These are phyloP conservation scores for Chlorella sp. DNA, from an alignment of 139 green algal genomes.

Conservation along the genomic window DNA sequence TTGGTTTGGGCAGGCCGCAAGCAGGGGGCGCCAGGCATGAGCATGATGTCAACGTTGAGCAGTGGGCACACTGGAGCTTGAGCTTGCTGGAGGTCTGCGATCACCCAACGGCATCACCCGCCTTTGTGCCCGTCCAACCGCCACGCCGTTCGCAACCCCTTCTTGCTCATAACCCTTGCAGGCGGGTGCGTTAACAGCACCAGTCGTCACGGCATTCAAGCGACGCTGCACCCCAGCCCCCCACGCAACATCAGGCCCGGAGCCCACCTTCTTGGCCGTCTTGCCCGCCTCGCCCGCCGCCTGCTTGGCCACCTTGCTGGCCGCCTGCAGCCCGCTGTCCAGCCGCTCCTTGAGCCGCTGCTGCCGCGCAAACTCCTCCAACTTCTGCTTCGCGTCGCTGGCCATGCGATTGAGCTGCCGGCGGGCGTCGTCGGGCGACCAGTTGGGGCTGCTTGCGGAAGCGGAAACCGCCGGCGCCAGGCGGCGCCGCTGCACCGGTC, in stretches of 20 bases:
- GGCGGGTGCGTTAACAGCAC: background rate
- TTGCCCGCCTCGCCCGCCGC: background rate
- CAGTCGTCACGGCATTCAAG: background rate
- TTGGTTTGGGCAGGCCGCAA: no score
- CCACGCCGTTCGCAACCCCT: background rate
- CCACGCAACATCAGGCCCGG: background rate
- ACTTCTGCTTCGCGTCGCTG: background rate
- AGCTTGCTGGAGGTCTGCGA: no score
- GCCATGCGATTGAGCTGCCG: background rate
- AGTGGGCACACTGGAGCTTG: no score
- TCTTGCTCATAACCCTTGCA: background rate
- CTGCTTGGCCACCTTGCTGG: background rate
- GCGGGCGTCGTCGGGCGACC: no score
- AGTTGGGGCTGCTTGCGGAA: no score
- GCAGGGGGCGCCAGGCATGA: background rate
- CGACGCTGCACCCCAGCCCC: background rate
- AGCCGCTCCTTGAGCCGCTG: constrained; percentile 22
- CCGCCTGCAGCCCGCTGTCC: background rate
- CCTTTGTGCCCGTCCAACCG: no score
- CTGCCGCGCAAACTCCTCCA: constrained; percentile 20
- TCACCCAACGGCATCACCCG: no score
- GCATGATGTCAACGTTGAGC: no score
- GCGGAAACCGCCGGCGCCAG: no score
- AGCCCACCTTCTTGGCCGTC: background rate
- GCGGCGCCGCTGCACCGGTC: no score